phyloP scores from a whole-genome alignment of 331 rosid genomes.

The Spiraea crenata region DNA sequence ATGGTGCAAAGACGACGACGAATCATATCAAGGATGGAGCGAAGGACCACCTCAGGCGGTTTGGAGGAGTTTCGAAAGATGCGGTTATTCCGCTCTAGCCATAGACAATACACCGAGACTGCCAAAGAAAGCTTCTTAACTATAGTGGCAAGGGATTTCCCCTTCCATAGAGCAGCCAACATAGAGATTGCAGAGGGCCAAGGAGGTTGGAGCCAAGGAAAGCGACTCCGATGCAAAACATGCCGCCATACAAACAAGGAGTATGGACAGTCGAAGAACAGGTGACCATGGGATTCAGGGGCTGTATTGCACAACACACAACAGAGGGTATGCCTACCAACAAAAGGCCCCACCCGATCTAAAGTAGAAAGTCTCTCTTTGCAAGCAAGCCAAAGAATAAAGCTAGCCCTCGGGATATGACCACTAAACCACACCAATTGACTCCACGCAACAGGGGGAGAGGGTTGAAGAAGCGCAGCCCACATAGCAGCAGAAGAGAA shows the following conservation, averaged over 20 bases:
- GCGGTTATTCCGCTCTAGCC: neutral
- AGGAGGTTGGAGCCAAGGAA: neutral
- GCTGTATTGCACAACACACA: neutral
- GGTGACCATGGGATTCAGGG: too few relatives aligned
- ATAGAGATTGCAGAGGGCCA: neutral
- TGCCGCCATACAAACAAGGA: neutral
- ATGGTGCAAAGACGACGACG: too few relatives aligned
- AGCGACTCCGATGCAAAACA: neutral
- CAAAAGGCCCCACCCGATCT: neutral
- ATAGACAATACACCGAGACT: neutral
- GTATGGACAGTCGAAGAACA: neutral
- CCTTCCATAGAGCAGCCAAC: neutral
- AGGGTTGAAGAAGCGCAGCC: neutral
- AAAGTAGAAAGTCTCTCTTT: neutral
- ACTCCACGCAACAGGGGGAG: neutral
- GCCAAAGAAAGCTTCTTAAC: neutral
- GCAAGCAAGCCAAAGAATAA: neutral
- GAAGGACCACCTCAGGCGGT: too few relatives aligned
- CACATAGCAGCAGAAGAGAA: neutral
- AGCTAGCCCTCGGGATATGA: neutral
- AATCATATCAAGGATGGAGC: too few relatives aligned
- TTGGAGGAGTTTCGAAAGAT: too few relatives aligned
- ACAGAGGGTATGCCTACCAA: too few relatives aligned
- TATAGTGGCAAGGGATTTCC: neutral
- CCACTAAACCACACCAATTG: neutral